A percentile compares a stretch with the other conserved stretches of the same genome.
These are phyloP conservation scores for Microcyclosporella mali DNA, from an alignment of 2,329 filamentous ascomycete genomes.

Conservation along the genomic window DNA sequence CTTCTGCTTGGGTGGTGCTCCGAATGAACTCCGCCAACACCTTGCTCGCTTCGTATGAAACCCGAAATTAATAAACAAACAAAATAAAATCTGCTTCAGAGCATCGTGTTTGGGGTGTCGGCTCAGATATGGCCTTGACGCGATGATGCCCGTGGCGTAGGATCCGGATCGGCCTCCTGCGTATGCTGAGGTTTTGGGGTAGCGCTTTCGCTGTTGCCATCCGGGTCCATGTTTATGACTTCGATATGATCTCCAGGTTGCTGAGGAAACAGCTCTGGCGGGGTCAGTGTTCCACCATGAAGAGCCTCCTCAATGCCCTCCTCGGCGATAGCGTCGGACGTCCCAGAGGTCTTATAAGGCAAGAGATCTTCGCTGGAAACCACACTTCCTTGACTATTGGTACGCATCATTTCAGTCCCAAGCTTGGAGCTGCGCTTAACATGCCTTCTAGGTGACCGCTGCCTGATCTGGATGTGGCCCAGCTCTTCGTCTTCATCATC, in stretches of 20 bases:
- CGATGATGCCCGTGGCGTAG: constrained; percentile 35
- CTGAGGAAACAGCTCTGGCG: constrained; percentile 46
- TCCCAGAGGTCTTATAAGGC: constrained; percentile 7
- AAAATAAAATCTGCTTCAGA: background rate
- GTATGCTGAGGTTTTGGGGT: constrained; percentile 34
- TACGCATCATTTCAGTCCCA: constrained; percentile 95
- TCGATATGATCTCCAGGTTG: constrained; percentile 39
- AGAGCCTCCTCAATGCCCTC: constrained; percentile 26
- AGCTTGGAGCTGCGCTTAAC: constrained; percentile 63
- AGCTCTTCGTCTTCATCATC: constrained; percentile 94
- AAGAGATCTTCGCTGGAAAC: constrained; percentile 44
- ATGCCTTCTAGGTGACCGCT: constrained; percentile 53
- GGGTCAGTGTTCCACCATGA: constrained; percentile 35
- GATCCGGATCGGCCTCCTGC: constrained; percentile 33
- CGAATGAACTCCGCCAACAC: constrained; percentile 29
- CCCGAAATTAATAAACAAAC: constrained; percentile 9
- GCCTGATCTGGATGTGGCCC: constrained; percentile 53
- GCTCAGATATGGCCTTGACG: constrained; percentile 6
- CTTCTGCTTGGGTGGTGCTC: no score
- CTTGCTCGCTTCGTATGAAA: constrained; percentile 18
- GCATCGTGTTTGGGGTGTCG: no score
- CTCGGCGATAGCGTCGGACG: constrained; percentile 33
- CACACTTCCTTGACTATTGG: constrained; percentile 83
- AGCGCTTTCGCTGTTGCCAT: constrained; percentile 23
- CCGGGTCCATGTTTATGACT: constrained; percentile 34